Conservation (phyloP, 2,329 filamentous ascomycete species). For the Ophiobolus disseminans region DNA sequence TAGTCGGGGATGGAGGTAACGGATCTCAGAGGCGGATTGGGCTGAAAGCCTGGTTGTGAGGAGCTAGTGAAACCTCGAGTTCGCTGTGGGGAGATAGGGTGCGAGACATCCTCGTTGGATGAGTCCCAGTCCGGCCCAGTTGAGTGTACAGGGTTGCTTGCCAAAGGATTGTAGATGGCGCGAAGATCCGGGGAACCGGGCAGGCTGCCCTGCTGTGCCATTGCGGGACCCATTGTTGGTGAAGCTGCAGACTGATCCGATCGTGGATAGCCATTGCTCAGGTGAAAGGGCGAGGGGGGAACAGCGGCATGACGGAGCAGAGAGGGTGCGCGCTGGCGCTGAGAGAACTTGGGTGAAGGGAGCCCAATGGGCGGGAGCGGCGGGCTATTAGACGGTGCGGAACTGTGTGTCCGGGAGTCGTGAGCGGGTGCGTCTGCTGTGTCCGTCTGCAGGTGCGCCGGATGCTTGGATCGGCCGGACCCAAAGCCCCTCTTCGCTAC, state of each 20-base stretch:
- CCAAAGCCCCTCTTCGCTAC: slow-evolving; percentile 31
- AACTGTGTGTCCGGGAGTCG: slow-evolving; percentile 38
- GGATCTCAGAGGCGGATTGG: slow-evolving; percentile 37
- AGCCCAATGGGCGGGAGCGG: slow-evolving; percentile 33
- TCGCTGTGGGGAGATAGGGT: slow-evolving; percentile 22
- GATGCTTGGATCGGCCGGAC: slow-evolving; percentile 30
- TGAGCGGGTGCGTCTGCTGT: slow-evolving; percentile 28
- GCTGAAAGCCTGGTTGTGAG: slow-evolving; percentile 34
- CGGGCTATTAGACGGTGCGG: slow-evolving; percentile 40
- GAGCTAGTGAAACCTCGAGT: slow-evolving; percentile 44
- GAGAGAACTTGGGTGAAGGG: slow-evolving; percentile 52
- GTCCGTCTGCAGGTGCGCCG: slow-evolving; percentile 41
- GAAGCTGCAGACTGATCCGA: slow-evolving; percentile 30
- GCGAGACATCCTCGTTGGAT: slow-evolving; percentile 30
- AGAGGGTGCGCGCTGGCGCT: slow-evolving; percentile 52
- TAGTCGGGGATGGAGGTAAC: slow-evolving; percentile 50
- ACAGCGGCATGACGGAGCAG: slow-evolving; percentile 47
- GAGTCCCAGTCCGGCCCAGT: slow-evolving; percentile 33
- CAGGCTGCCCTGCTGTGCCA: slow-evolving; percentile 34
- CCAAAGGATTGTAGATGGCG: slow-evolving; percentile 42
- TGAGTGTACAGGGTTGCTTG: slow-evolving; percentile 43
- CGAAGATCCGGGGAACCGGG: slow-evolving; percentile 41
- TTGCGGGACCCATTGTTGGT: slow-evolving; percentile 32
- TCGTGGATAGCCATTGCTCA: slow-evolving; percentile 29
- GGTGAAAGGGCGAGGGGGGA: slow-evolving; percentile 39